Evolutionary conservation across 441 rosid genomes (phyloP).

Genomic region (Geranium incanum): DNA sequence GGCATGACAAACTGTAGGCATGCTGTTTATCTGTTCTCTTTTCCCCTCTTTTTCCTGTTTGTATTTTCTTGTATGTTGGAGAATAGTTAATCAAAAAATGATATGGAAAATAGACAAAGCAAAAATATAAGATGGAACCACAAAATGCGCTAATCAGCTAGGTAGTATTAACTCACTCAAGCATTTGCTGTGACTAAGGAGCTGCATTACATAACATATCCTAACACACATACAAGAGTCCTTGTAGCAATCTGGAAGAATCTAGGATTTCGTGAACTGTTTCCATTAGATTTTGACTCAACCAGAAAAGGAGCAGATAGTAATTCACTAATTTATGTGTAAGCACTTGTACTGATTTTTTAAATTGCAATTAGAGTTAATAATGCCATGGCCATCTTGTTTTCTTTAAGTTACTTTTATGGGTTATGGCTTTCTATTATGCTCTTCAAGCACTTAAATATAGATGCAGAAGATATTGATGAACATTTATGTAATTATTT

Average conservation of each 20-base stretch:
- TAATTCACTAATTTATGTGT: not conserved
- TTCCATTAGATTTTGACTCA: not conserved
- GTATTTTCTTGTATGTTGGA: not conserved
- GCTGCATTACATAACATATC: not conserved
- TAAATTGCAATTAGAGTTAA: not conserved
- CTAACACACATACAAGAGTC: not conserved
- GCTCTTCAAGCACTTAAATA: constrained; percentile 8
- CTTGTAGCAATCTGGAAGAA: not conserved
- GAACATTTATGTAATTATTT: constrained; percentile 15
- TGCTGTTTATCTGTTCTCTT: not conserved
- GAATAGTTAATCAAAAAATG: not conserved
- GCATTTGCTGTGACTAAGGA: not conserved
- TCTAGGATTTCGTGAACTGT: not conserved
- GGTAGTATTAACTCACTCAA: not conserved
- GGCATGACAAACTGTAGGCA: not conserved
- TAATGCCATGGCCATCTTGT: not conserved
- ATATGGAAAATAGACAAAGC: not conserved
- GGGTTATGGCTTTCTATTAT: not conserved
- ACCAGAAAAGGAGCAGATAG: not conserved
- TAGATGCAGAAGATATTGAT: constrained; percentile 8
- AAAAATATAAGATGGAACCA: not conserved
- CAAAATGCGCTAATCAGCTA: not conserved
- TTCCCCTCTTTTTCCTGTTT: not conserved
- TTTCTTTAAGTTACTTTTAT: not conserved
- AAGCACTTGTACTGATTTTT: not conserved